Evolutionary conservation across 345 rosid genomes (phyloP).

Genomic region (Cardamine chenopodiifolia): DNA sequence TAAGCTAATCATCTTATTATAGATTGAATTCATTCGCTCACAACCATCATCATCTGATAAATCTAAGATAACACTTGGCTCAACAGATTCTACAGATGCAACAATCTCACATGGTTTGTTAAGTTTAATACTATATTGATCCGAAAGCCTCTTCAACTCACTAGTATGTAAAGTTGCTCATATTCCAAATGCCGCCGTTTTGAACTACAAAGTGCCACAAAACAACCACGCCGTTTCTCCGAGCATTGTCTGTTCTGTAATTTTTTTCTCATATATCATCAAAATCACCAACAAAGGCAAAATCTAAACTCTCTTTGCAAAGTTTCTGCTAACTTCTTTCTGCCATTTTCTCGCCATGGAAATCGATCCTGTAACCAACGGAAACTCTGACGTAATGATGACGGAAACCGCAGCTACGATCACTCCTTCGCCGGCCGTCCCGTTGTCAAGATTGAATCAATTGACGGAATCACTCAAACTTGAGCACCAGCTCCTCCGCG

Average conservation of each 20-base stretch:
- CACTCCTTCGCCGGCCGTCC: slow-evolving; percentile 37
- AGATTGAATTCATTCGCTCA: neutral
- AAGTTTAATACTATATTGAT: too few relatives aligned
- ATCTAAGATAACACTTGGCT: neutral
- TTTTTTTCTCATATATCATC: neutral
- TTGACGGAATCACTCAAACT: slow-evolving; percentile 81
- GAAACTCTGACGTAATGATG: slow-evolving; percentile 41
- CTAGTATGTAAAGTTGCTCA: too few relatives aligned
- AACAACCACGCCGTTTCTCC: slow-evolving; percentile 2
- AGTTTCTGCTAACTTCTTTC: slow-evolving; percentile 11
- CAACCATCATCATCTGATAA: neutral
- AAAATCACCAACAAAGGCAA: slow-evolving; percentile 29
- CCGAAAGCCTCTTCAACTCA: too few relatives aligned
- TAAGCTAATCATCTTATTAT: neutral
- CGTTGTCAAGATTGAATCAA: slow-evolving; percentile 60
- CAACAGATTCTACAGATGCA: too few relatives aligned
- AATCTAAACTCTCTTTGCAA: slow-evolving; percentile 21
- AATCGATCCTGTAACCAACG: slow-evolving; percentile 54
- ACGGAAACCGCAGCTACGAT: slow-evolving; percentile 40
- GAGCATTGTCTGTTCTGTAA: neutral
- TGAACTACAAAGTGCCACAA: neutral
- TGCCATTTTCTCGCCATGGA: slow-evolving; percentile 45
- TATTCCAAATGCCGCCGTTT: neutral
- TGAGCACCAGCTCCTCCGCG: slow-evolving; percentile 92
- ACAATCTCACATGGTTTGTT: neutral